Conservation (phyloP, 1,284 basidiomycete species). For the Boletus semigastroideus region DNA sequence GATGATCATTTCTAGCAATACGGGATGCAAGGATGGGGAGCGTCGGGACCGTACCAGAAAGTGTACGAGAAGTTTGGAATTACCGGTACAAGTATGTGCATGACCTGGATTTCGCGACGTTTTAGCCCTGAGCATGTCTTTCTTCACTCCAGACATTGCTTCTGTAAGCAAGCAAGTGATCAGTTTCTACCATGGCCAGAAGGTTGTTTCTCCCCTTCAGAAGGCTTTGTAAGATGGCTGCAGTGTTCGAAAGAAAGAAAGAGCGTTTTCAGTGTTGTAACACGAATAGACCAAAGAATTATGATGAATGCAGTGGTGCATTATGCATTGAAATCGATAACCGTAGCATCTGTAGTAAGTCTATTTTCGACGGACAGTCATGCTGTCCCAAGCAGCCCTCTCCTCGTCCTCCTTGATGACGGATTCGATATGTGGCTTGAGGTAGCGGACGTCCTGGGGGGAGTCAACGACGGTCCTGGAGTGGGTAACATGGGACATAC, state of each 20-base stretch:
- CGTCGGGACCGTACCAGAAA: slow-evolving; percentile 87
- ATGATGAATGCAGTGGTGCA: background rate
- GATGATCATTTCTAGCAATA: slow-evolving; percentile 53
- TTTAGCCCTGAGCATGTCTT: slow-evolving; percentile 2
- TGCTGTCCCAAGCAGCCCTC: slow-evolving; percentile 82
- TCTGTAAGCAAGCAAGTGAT: slow-evolving; percentile 82
- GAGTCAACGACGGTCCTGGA: background rate
- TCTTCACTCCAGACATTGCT: slow-evolving; percentile 61
- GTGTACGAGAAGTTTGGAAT: slow-evolving; percentile 90
- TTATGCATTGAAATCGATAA: slow-evolving; percentile 20
- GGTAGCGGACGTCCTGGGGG: slow-evolving; percentile 86
- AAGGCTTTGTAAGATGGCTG: slow-evolving; percentile 55
- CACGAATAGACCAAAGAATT: slow-evolving; percentile 5
- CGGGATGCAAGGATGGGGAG: slow-evolving; percentile 80
- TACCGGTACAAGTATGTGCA: slow-evolving; percentile 68
- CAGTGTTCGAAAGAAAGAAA: background rate
- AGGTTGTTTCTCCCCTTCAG: slow-evolving; percentile 77
- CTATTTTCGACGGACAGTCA: slow-evolving; percentile 65
- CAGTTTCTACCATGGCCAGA: slow-evolving; percentile 80
- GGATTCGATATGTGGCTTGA: slow-evolving; percentile 77
- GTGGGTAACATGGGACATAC: slow-evolving; percentile 41
- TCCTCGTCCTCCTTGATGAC: slow-evolving; percentile 81
- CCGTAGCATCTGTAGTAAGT: slow-evolving; percentile 27
- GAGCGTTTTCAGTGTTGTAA: slow-evolving; percentile 15
- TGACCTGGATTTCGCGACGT: background rate